Base-by-base conservation (phyloP, 805 yeast genomes). In the Priceomyces carsonii region DNA sequence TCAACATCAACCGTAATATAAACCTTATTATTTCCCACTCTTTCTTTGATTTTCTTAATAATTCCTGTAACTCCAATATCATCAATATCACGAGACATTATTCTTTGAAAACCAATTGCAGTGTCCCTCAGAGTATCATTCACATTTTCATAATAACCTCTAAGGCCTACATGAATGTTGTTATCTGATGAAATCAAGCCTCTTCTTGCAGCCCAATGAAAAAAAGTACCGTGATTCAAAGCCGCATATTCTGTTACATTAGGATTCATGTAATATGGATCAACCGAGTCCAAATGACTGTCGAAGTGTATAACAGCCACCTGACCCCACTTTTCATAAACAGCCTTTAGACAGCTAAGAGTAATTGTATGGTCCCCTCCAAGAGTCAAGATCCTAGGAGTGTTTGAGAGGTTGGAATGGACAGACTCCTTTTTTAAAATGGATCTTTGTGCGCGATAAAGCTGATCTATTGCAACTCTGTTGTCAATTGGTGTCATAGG, bases 401-500 rank as follows among this genome's bases (percentile, higher is more conserved):
- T 27, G 22, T 41, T 41, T 6, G 19, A 10, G 3, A 21, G 13
- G 21, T 33, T 32, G 2, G 22, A 13, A 17, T 33, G 31, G 9
- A 32, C 36, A 9, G 40, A 38, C 2, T 41, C 38, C 20, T 59
- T 53, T 6, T 51, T 28, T 42, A 70, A 75, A 18, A 76, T 63
- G 2, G 77, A 71, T 29, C 75, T 53, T 39, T 72, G 66, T 7
- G 75, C 82, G 17, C 82, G 58, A 47, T 76, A 77, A 70, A 82
- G 73, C 53, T 81, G 86, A 53, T 71, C 63, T 45, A 82, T 61
- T 0, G 87, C 87, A 35, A 82, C 60, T 13, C 71, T 52, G 53
- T 80, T 80, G 56, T 82, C 86, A 57, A 82, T 73, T 6, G 88
- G 86, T 2, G 83, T 73, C 48, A 81, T 73, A 8, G 85, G 80